These are phyloP conservation scores for Aaosphaeria pasadenensis DNA, from an alignment of 2,329 filamentous ascomycete species.

Conservation along the genomic window DNA sequence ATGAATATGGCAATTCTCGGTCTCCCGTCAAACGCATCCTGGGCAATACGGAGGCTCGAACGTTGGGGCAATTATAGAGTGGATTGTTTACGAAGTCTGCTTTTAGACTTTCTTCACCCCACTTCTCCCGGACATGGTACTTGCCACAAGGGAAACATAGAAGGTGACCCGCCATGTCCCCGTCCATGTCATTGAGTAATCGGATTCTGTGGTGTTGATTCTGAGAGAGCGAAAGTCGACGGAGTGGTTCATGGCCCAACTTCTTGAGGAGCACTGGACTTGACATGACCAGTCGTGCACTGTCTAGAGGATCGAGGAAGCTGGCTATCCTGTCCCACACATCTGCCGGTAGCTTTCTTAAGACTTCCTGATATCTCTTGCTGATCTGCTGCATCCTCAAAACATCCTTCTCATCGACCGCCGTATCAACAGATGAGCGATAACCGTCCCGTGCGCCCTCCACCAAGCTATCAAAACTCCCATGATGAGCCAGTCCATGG, in stretches of 20 bases:
- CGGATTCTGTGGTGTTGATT: conserved; percentile 44
- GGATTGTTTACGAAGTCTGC: conserved; percentile 51
- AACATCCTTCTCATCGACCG: background rate
- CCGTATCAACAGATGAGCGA: background rate
- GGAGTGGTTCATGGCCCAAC: conserved; percentile 27
- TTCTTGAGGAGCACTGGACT: conserved; percentile 28
- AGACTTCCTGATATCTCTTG: conserved; percentile 33
- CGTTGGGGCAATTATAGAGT: conserved; percentile 52
- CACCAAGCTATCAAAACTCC: conserved; percentile 19
- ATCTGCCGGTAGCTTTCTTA: conserved; percentile 44
- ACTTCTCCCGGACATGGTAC: conserved; percentile 51
- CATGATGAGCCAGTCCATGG: conserved; percentile 33
- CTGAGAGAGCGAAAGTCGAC: conserved; percentile 29
- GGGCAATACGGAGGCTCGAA: conserved; percentile 39
- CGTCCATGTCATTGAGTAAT: conserved; percentile 50
- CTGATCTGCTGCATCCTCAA: background rate
- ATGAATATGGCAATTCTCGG: conserved; percentile 52
- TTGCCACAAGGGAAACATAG: conserved; percentile 54
- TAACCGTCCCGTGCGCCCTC: conserved; percentile 7
- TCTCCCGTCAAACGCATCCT: conserved; percentile 51
- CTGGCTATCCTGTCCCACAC: conserved; percentile 47
- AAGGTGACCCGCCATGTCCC: conserved; percentile 49
- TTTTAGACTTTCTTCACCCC: conserved; percentile 50
- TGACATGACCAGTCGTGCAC: conserved; percentile 49
- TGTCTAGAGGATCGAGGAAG: conserved; percentile 45